These are phyloP conservation scores for Tolypocladium pustulatum DNA, from an alignment of 2,329 filamentous ascomycete genomes.

Conservation along the genomic window DNA sequence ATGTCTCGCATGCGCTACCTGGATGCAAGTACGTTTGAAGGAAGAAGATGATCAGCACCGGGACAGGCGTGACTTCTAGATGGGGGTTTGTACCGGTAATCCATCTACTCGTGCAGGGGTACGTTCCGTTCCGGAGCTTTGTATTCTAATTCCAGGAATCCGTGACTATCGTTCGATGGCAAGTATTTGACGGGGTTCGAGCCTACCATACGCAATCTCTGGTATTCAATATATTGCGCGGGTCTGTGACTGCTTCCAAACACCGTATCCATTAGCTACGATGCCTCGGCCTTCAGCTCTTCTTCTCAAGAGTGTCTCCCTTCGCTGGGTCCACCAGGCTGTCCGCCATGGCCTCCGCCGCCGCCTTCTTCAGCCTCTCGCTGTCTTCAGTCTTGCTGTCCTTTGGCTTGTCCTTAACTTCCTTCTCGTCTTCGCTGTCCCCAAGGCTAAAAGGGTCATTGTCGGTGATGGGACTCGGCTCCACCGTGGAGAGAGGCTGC, in stretches of 20 bases:
- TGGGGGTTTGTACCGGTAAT: background rate
- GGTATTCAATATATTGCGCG: background rate
- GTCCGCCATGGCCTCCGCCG: conserved; percentile 50
- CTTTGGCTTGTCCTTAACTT: conserved; percentile 37
- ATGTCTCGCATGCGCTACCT: background rate
- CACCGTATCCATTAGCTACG: background rate
- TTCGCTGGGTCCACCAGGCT: conserved; percentile 34
- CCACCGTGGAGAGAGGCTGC: conserved; percentile 79
- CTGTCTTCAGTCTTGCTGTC: conserved; percentile 44
- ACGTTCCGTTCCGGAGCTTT: background rate
- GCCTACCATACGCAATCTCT: background rate
- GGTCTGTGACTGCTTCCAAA: background rate
- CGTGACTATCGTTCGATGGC: background rate
- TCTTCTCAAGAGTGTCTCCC: conserved; percentile 22
- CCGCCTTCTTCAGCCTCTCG: conserved; percentile 55
- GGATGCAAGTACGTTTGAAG: background rate
- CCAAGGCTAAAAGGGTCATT: conserved; percentile 96
- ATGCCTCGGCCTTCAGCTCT: conserved; percentile 13
- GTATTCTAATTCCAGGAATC: background rate
- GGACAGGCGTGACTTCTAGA: background rate
- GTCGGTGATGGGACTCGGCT: conserved; percentile 74
- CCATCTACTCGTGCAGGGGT: background rate
- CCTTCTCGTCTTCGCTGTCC: conserved; percentile 89
- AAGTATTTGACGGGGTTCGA: background rate
- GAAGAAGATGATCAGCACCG: background rate